Evolutionary conservation across 2,329 filamentous ascomycete genomes (phyloP).

Genomic region (Bipolaris cookei): DNA sequence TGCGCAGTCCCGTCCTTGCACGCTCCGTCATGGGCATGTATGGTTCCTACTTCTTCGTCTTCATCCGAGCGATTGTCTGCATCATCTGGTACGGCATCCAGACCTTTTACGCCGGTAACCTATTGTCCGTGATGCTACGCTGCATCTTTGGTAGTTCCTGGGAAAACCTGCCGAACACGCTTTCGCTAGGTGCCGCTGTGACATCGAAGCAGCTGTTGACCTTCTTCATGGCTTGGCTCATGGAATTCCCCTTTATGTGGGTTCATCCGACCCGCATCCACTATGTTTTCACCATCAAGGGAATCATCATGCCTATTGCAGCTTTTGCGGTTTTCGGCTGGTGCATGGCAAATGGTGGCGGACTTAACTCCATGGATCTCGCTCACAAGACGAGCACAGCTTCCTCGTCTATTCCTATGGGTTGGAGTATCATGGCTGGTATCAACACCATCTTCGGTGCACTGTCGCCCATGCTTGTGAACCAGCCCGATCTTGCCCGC

Average conservation of each 20-base stretch:
- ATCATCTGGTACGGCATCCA: constrained; percentile 50
- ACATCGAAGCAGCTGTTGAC: constrained; percentile 43
- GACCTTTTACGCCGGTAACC: constrained; percentile 34
- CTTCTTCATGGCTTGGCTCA: constrained; percentile 41
- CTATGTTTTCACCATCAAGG: constrained; percentile 35
- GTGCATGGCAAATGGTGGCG: constrained; percentile 46
- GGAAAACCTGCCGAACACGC: constrained; percentile 40
- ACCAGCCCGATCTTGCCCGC: constrained; percentile 53
- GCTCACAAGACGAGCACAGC: constrained; percentile 11
- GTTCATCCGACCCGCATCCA: constrained; percentile 43
- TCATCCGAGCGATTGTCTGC: constrained; percentile 46
- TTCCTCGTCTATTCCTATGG: constrained; percentile 22
- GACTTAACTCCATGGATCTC: constrained; percentile 29
- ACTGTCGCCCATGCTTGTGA: constrained; percentile 51
- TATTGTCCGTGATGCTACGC: constrained; percentile 48
- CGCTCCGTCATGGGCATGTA: constrained; percentile 42
- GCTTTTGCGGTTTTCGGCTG: constrained; percentile 47
- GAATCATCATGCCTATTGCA: constrained; percentile 44
- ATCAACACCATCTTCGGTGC: constrained; percentile 54
- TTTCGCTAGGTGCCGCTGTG: constrained; percentile 38
- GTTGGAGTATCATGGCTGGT: constrained; percentile 51
- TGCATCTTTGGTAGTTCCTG: constrained; percentile 50
- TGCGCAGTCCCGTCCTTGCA: constrained; percentile 19
- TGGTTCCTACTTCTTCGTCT: constrained; percentile 51
- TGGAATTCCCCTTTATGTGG: constrained; percentile 44